Evolutionary conservation across 805 yeast genomes (phyloP).

Genomic region (Lipomyces chichibuensis): DNA sequence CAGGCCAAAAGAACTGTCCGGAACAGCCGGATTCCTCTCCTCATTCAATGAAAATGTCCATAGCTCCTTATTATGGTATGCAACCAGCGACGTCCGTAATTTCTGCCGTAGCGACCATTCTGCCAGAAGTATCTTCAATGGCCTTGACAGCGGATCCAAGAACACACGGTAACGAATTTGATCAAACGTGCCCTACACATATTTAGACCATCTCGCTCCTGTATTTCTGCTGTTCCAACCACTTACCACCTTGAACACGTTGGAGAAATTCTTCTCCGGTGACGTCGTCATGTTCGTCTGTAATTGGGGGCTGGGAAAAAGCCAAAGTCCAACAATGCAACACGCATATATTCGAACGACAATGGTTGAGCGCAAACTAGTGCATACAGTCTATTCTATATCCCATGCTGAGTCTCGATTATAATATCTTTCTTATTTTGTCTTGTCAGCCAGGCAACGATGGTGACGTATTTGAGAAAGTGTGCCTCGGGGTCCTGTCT

Average conservation of each 20-base stretch:
- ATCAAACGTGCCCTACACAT: constrained; percentile 24
- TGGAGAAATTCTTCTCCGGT: constrained; percentile 29
- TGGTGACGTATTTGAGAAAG: neutral
- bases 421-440: neutral
- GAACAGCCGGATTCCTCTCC: constrained; percentile 18
- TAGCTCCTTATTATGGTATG: constrained; percentile 30
- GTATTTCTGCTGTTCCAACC: neutral
- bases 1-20: constrained; percentile 29
- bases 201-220: neutral
- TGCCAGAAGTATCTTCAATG: constrained; percentile 27
- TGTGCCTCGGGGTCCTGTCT: no score
- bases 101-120: constrained; percentile 33
- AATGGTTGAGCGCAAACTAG: neutral
- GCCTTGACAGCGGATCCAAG: constrained; percentile 33
- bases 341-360: neutral
- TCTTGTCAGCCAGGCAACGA: neutral
- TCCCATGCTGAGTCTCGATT: neutral
- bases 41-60: constrained; percentile 35
- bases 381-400: neutral
- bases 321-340: neutral
- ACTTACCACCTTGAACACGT: constrained; percentile 32
- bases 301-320: neutral
- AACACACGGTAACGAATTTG: constrained; percentile 34
- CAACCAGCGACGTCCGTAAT: constrained; percentile 22
- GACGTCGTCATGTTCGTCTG: constrained; percentile 20